Evolutionary conservation across 768 basidiomycete genomes (phyloP), one percentile per base, ranked within the genome.

Genomic region (Boletus vermiculosoides): DNA sequence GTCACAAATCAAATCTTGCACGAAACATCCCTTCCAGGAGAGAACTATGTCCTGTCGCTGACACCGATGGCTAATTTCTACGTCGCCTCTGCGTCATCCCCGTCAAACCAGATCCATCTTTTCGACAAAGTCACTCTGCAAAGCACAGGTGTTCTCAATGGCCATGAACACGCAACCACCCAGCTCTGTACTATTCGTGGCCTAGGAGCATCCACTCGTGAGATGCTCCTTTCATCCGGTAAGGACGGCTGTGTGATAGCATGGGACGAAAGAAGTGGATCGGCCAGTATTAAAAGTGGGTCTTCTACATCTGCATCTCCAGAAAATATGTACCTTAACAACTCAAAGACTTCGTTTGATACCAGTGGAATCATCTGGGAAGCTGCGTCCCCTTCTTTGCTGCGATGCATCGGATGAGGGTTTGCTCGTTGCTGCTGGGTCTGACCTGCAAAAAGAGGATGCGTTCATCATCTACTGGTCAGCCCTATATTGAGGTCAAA

Each of bases 391-490:
- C 6, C 66, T 91, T 10, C 77, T 92, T 4, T 88, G 80, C 33
- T 89, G 83, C 59, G 91, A 90, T 67, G 79, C 87, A 6, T 87
- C 90, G 3, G 64, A 74, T 1, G 85, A 91, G 62, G 90, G 90
- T 5, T 70, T 80, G 60, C 83, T 86, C 2, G 80, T 96, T 23
- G 92, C 86, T 20, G 92, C 86, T 12, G 94, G 94, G 16, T 89
- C 92, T 0, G 92, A 90, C 60, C 71, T 94, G 20, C 82, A 86
- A 57, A 84, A 83, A 13, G 87, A 94, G 45, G 94, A 96, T 59
- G 89, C 94, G 1, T 77, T 84, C 9, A 85, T 97, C 41, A 62
- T 92, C 3, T 97, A 88, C 76, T 97, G 94, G 94, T 92, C 56
- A 58, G 76, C 55, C 12, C 25, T 37, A 13, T 44, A 34, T 45